Conservation (phyloP, 805 yeast species). For the Priceomyces melissophilus region DNA sequence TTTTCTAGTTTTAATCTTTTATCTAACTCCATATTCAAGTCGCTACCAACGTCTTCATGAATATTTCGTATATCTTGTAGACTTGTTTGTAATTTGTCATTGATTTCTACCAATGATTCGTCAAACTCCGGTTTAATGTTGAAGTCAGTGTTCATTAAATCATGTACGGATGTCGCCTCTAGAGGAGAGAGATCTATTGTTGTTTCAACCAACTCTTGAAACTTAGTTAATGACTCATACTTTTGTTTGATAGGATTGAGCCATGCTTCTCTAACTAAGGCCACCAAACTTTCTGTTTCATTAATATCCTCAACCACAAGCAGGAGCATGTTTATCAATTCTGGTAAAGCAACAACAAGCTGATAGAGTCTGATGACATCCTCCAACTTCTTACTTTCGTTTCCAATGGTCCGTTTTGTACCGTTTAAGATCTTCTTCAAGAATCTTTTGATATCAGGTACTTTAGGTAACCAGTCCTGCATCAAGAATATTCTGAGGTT, state of each 20-base stretch:
- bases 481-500: conserved; percentile 62
- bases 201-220: conserved; percentile 85
- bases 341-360: conserved; percentile 68
- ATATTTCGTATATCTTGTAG: conserved; percentile 48
- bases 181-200: conserved; percentile 85
- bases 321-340: conserved; percentile 52
- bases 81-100: conserved; percentile 52
- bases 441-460: conserved; percentile 81
- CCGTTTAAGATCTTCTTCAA: conserved; percentile 56
- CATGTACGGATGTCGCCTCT: conserved; percentile 45
- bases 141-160: conserved; percentile 57
- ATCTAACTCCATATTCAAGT: conserved; percentile 75
- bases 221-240: conserved; percentile 54
- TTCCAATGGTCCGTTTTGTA: conserved; percentile 24
- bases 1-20: conserved; percentile 87
- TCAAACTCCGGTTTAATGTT: conserved; percentile 89
- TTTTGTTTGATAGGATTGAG: conserved; percentile 50
- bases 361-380: conserved; percentile 90
- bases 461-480: conserved; percentile 60
- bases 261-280: conserved; percentile 53
- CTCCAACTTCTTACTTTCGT: conserved; percentile 63
- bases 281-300: conserved; percentile 17
- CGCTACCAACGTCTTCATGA: conserved; percentile 67
- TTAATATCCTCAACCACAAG: conserved; percentile 34
- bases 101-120: conserved; percentile 62